Evolutionary conservation across 2,329 filamentous ascomycete species (phyloP), one percentile per base, ranked within the genome.

Genomic region (Colletotrichum endophyticum): DNA sequence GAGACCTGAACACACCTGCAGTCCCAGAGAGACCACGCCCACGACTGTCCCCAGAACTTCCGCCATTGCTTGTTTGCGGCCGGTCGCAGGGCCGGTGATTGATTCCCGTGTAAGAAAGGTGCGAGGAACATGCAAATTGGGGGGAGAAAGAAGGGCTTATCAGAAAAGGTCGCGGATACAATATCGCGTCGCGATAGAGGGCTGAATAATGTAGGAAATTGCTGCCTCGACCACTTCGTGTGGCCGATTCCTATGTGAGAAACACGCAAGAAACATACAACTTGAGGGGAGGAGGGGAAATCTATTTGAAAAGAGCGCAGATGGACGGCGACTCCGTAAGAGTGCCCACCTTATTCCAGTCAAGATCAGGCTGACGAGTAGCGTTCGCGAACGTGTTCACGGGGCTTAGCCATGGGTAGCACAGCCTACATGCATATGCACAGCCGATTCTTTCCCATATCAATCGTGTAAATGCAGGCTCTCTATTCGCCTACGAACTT

Each of bases 1-100:
- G 8, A 69, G 22, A 8, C 66, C 66, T 8, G 49, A 69, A 57
- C 49, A 69, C 8, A 69, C 44, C 30, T 69, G 66, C 44, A 69
- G 27, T 8, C 66, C 66, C 49, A 69, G 1, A 19, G 66, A 69
- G 25, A 69, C 66, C 27, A 69, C 66, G n/a, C 66, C 66, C 27
- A 69, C 66, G n/a, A 69, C 49, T 6, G 66, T 69, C 0, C 66
- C 66, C 27, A 59, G 44, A 34, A 69, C 15, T 36, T 69, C 66
- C 13, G 66, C 66, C 66, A 69, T 69, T 1, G 2, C 3, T 4
- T 0, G 1, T 8, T 15, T 62, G 28, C 59, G 4, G 59, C 11
- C 12, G 27, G 25, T 62, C 6, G 15, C 25, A 59, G 9, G 5
- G 15, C 2, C 25, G 25, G 25, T 28, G 15, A 28, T 0, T 11